These are phyloP conservation scores for Volvox carteri DNA, from an alignment of 163 green algal species.

Conservation along the genomic window DNA sequence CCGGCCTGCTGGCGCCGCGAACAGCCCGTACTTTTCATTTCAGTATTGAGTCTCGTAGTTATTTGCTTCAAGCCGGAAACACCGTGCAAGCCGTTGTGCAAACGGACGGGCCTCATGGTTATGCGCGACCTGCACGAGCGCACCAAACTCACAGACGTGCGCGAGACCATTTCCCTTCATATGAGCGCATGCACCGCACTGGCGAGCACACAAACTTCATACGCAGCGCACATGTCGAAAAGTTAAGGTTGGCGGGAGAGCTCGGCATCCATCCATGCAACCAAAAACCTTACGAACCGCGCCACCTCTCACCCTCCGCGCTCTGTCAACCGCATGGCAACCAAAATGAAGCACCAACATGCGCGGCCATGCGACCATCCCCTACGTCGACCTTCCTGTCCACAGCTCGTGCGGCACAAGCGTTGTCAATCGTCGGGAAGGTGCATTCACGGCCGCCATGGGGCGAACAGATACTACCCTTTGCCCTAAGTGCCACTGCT, in stretches of 20 bases:
- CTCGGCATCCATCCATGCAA: background rate
- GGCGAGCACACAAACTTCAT: background rate
- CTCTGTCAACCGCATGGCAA: too few relatives aligned
- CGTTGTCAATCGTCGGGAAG: too few relatives aligned
- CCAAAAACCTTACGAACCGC: background rate
- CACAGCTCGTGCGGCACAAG: too few relatives aligned
- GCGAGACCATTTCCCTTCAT: background rate
- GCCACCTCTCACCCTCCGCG: too few relatives aligned
- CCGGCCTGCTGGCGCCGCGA: background rate
- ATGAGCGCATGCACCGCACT: slow-evolving; percentile 18
- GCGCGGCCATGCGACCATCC: too few relatives aligned
- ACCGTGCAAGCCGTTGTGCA: background rate
- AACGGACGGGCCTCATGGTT: background rate
- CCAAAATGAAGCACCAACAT: too few relatives aligned
- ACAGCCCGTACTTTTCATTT: background rate
- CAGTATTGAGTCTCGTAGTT: background rate
- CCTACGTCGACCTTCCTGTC: too few relatives aligned
- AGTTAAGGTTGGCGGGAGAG: background rate
- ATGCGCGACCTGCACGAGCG: background rate
- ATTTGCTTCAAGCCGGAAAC: background rate
- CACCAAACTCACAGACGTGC: too few relatives aligned
- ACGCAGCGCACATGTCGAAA: background rate
- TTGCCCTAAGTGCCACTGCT: background rate
- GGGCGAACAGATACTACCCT: too few relatives aligned
- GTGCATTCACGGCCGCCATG: too few relatives aligned